phyloP scores from a whole-genome alignment of 768 basidiomycete species.

The Xerocomus spinulosus region DNA sequence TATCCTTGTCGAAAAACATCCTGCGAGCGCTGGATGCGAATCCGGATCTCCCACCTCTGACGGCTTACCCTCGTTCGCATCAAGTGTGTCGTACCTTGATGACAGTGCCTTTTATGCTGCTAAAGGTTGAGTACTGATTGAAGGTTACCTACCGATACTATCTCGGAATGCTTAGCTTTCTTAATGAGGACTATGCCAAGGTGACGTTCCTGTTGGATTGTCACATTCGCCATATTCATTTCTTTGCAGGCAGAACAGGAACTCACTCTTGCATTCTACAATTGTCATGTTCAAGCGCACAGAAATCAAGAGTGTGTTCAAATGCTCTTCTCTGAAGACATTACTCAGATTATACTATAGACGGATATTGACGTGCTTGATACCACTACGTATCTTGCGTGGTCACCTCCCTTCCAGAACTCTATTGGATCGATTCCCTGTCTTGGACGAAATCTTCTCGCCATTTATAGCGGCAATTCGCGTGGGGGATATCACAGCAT shows the following conservation, averaged over 20 bases:
- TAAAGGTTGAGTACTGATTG: conserved; percentile 16
- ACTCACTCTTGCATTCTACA: conserved; percentile 79
- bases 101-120: conserved; percentile 2
- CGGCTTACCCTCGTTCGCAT: conserved; percentile 75
- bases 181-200: conserved; percentile 88
- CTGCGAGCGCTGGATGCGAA: conserved; percentile 84
- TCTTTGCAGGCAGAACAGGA: conserved; percentile 72
- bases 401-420: conserved; percentile 78
- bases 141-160: conserved; percentile 95
- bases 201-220: conserved; percentile 34
- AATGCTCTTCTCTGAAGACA: not conserved
- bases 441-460: conserved; percentile 63
- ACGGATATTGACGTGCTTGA: conserved; percentile 85
- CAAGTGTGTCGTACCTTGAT: conserved; percentile 49
- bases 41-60: conserved; percentile 75
- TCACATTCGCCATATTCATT: not conserved
- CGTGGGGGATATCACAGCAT: conserved; percentile 70
- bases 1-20: conserved; percentile 89
- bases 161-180: conserved; percentile 88
- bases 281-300: conserved; percentile 65
- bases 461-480: conserved; percentile 82
- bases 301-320: conserved; percentile 78
- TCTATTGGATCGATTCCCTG: conserved; percentile 69
- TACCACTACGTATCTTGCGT: conserved; percentile 82
- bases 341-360: conserved; percentile 35